Evolutionary conservation across 768 basidiomycete species (phyloP), one percentile per base, ranked within the genome.

Genomic region (Mycena galopus): DNA sequence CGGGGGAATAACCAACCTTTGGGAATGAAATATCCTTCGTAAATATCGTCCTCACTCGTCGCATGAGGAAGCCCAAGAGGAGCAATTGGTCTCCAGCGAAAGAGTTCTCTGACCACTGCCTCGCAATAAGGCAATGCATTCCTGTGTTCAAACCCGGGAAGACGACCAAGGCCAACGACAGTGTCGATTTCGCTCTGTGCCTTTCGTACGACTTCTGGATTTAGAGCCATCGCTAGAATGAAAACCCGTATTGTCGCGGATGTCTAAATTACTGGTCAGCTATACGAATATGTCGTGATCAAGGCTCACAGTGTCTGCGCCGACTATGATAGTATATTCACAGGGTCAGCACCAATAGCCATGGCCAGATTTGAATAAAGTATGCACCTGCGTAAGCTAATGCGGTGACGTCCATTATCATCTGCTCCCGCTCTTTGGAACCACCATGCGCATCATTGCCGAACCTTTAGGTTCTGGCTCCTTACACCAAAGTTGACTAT

Each of bases 101-200:
- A 35, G 7, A 75, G 23, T 47, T 72, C 73, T 44, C 66, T 66
- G 32, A 58, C 65, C 8, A 75, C 25, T 3, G 70, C 65, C 27
- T 71, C 65, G 39, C 57, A 35, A 53, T 71, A 71, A 33, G 64
- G 64, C 11, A 71, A 37, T 7, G 14, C 23, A 12, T 58, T 69
- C 16, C 78, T 69, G 63, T 83, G 80, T 6, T 73, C 78, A 60
- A 79, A 76, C 19, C 74, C 74, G 5, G 81, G 80, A 1, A 82
- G 75, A 19, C 82, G 74, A 50, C 76, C 67, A 30, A 51, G 62
- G 23, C 82, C 81, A 30, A 80, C 56, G 12, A 80, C 80, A 10
- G 51, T 57, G 50, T 80, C 79, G 25, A 82, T 63, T 65, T 82
- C 82, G n/a, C 65, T 65, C 53, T 80, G 80, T 0, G 78, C 82